phyloP scores from a whole-genome alignment of 441 rosid species.

The Erysimum cheiri region DNA sequence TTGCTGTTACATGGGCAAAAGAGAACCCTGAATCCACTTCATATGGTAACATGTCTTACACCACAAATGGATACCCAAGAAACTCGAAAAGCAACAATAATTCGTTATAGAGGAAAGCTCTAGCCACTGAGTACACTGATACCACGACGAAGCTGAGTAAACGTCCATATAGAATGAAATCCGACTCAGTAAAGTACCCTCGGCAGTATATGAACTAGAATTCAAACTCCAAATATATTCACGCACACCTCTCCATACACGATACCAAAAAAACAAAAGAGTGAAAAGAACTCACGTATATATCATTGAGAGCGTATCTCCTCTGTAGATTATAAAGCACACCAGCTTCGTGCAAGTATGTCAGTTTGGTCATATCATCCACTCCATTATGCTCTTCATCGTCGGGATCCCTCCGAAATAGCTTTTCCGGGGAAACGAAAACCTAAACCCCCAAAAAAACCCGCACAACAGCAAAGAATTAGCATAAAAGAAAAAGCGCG shows the following conservation, averaged over 20 bases:
- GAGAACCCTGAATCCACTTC: constrained; percentile 6
- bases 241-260: constrained; percentile 9
- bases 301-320: constrained; percentile 91
- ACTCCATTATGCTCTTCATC: constrained; percentile 95
- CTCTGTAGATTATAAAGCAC: constrained; percentile 88
- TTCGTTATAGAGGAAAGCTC: constrained; percentile 2
- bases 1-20: neutral
- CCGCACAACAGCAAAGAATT: neutral
- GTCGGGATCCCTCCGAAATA: constrained; percentile 72
- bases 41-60: neutral
- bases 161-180: constrained; percentile 26
- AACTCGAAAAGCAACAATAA: constrained; percentile 18
- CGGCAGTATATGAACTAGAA: constrained; percentile 1
- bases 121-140: constrained; percentile 7
- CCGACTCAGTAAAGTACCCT: constrained; percentile 16
- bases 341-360: constrained; percentile 94
- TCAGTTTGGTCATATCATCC: constrained; percentile 96
- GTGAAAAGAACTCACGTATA: constrained; percentile 69
- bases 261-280: neutral
- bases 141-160: neutral
- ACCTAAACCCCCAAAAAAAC: constrained; percentile 49
- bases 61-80: constrained; percentile 14
- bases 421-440: constrained; percentile 55
- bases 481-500: neutral
- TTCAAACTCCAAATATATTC: neutral